phyloP scores from a whole-genome alignment of 371 early-diverging fungal genomes.

The Neoconidiobolus thromboides region DNA sequence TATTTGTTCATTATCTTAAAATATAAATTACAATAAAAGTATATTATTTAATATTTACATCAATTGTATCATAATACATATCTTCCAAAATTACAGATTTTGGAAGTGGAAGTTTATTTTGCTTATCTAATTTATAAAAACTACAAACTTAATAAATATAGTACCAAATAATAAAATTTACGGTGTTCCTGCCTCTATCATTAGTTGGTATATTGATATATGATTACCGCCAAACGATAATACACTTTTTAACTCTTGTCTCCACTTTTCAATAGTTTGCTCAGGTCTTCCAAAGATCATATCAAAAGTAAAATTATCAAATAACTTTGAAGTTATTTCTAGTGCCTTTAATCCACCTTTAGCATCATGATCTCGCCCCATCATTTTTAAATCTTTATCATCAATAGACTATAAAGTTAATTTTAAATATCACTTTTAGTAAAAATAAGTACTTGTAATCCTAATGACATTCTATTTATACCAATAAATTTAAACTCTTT shows the following conservation, averaged over 20 bases:
- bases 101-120: conserved; percentile 18
- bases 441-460: conserved; percentile 24
- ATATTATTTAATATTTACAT: too few relatives aligned
- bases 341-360: conserved; percentile 25
- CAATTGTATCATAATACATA: conserved; percentile 40
- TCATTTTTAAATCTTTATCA: conserved; percentile 20
- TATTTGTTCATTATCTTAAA: conserved; percentile 11
- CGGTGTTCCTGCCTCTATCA: conserved; percentile 58
- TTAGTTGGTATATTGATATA: conserved; percentile 57
- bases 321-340: conserved; percentile 22
- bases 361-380: conserved; percentile 46
- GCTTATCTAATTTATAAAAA: conserved; percentile 22
- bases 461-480: conserved; percentile 49
- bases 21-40: too few relatives aligned
- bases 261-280: conserved; percentile 35
- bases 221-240: conserved; percentile 29
- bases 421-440: background rate
- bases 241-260: conserved; percentile 25
- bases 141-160: conserved; percentile 8
- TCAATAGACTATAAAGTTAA: conserved; percentile 19
- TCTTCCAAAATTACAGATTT: conserved; percentile 28
- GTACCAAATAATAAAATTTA: conserved; percentile 9
- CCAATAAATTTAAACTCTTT: conserved; percentile 27
- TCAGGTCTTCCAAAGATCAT: conserved; percentile 55
- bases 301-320: conserved; percentile 42